Evolutionary conservation across 2,329 filamentous ascomycete genomes (phyloP).

Genomic region (Arthrobotrys conoides): DNA sequence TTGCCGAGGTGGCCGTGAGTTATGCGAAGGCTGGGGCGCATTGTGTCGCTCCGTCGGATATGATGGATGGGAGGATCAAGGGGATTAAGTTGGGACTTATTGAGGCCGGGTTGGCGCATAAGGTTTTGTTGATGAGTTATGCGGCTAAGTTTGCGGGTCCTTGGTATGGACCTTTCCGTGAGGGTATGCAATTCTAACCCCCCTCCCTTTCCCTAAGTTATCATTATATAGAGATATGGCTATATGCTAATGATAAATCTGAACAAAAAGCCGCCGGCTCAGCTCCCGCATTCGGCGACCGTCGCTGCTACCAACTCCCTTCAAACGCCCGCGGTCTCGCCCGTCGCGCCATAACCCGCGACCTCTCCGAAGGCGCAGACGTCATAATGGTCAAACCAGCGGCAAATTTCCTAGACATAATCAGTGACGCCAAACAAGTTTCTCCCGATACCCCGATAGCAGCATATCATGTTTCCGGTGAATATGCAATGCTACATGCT

Average conservation of each 20-base stretch:
- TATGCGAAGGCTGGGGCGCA: conserved; percentile 97
- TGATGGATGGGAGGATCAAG: conserved; percentile 98
- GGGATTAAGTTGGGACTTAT: conserved; percentile 99
- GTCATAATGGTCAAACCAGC: conserved; percentile 99
- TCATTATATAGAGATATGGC: conserved; percentile 1
- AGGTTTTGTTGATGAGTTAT: conserved; percentile 95
- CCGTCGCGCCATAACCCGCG: conserved; percentile 87
- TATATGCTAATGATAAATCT: conserved; percentile 6
- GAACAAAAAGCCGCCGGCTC: conserved; percentile 78
- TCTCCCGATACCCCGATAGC: conserved; percentile 92
- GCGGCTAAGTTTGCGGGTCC: conserved; percentile 98
- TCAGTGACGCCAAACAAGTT: conserved; percentile 95
- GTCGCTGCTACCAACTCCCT: conserved; percentile 96
- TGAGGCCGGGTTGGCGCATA: conserved; percentile 91
- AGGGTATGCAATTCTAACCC: conserved; percentile 70
- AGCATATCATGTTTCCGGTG: conserved; percentile 96
- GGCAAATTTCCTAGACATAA: conserved; percentile 95
- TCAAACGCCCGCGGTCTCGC: conserved; percentile 92
- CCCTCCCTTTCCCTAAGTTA: no score
- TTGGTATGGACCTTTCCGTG: conserved; percentile 95
- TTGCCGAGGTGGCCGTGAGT: conserved; percentile 96
- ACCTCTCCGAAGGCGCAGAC: conserved; percentile 93
- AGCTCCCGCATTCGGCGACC: conserved; percentile 89
- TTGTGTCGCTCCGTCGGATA: conserved; percentile 96
- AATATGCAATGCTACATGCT: conserved; percentile 98